A percentile compares a stretch with the other conserved stretches of the same genome.
phyloP scores from a whole-genome alignment of 108 stramenopile genomes.

The Cylindrotheca fusiformis region DNA sequence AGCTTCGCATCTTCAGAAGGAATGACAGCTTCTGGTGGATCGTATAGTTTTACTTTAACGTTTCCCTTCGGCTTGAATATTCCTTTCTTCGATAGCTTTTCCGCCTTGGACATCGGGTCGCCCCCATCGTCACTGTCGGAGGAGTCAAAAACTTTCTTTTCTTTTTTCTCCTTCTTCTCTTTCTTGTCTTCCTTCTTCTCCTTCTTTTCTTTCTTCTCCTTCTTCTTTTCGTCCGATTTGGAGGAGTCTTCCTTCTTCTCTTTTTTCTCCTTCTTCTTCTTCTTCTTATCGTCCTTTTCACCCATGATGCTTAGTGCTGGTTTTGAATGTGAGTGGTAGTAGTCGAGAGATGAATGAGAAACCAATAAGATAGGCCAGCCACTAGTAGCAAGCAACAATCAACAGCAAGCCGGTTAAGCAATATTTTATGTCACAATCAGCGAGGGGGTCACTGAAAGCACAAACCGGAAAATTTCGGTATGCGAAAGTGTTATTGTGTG shows the following conservation, averaged over 20 bases:
- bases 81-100: neutral
- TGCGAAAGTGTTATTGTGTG: no score
- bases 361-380: no score
- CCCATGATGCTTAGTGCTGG: neutral
- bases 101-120: neutral
- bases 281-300: neutral
- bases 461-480: no score
- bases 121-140: conserved; percentile 3
- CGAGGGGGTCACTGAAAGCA: no score
- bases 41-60: conserved; percentile 23
- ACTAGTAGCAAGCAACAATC: no score
- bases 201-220: conserved; percentile 25
- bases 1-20: conserved; percentile 30
- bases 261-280: neutral
- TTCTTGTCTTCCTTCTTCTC: conserved; percentile 9
- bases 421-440: no score
- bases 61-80: neutral
- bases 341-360: no score
- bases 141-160: conserved; percentile 6
- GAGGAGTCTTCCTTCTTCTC: conserved; percentile 8
- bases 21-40: conserved; percentile 13
- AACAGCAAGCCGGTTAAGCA: no score
- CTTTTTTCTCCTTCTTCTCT: conserved; percentile 17
- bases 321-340: no score
- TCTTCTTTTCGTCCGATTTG: conserved; percentile 13